phyloP scores from a whole-genome alignment of 257 asterid species.

The Schizonepeta tenuifolia region DNA sequence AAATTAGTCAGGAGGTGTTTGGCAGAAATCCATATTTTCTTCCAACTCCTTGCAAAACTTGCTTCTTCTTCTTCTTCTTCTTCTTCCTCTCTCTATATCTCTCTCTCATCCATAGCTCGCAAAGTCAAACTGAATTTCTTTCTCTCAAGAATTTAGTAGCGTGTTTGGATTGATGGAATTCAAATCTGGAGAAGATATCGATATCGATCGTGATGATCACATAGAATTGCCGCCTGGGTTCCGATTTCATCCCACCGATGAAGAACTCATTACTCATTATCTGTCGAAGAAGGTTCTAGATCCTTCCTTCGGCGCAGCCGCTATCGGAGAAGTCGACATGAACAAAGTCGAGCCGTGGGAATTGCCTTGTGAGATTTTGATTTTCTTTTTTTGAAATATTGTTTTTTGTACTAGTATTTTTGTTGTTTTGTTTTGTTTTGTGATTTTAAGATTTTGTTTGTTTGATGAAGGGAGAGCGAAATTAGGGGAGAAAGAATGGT shows the following conservation, averaged over 20 bases:
- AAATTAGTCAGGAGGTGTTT: slow-evolving; percentile 13
- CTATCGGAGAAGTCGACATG: slow-evolving; percentile 82
- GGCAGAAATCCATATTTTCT: slow-evolving; percentile 11
- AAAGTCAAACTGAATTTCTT: slow-evolving; percentile 6
- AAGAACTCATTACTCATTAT: slow-evolving; percentile 77
- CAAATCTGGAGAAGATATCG: slow-evolving; percentile 22
- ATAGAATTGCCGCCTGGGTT: slow-evolving; percentile 78
- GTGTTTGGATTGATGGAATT: slow-evolving; percentile 42
- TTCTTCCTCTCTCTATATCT: background rate
- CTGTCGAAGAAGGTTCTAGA: slow-evolving; percentile 59
- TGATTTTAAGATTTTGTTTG: background rate
- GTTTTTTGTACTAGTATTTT: no score
- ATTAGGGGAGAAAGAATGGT: slow-evolving; percentile 82
- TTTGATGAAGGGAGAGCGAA: slow-evolving; percentile 62
- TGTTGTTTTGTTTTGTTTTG: no score
- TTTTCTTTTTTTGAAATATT: no score
- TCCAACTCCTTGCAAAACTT: background rate
- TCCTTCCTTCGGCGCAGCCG: slow-evolving; percentile 47
- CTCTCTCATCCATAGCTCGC: background rate
- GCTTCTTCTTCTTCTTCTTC: background rate
- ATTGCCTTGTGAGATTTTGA: slow-evolving; percentile 58
- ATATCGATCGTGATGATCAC: slow-evolving; percentile 29
- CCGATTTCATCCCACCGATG: slow-evolving; percentile 83
- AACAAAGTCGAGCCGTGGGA: slow-evolving; percentile 87
- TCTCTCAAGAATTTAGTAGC: background rate